These are phyloP conservation scores for Fusarium tjaetaba DNA, from an alignment of 2,329 filamentous ascomycete genomes.

Conservation along the genomic window DNA sequence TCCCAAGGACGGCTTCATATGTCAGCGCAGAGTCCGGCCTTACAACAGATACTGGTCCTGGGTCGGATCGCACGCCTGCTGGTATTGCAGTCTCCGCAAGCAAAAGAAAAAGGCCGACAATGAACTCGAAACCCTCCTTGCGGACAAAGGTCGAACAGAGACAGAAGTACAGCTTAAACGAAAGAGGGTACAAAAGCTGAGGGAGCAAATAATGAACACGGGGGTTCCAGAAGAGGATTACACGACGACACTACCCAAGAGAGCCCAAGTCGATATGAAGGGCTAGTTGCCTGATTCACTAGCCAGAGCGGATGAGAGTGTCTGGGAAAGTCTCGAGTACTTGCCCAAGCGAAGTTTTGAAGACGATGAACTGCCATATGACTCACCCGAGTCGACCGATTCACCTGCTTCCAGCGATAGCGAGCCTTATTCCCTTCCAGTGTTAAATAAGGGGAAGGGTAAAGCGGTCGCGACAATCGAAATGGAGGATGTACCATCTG, in stretches of 20 bases:
- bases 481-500: neutral
- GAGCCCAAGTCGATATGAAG: accelerated
- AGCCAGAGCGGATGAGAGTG: accelerated
- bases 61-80: neutral
- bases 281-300: neutral
- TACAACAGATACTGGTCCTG: neutral
- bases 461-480: neutral
- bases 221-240: neutral
- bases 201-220: neutral
- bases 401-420: accelerated
- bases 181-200: accelerated
- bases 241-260: neutral
- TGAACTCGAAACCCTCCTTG: neutral
- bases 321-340: neutral
- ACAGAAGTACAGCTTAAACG: neutral
- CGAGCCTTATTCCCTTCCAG: neutral
- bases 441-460: neutral
- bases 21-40: neutral
- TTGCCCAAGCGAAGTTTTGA: neutral
- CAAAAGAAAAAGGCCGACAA: neutral
- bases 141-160: neutral
- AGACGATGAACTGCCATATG: neutral
- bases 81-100: neutral
- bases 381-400: no score
- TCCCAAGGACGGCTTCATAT: neutral